Conservation (phyloP, 805 yeast species). For the Yamadazyma laniorum region DNA sequence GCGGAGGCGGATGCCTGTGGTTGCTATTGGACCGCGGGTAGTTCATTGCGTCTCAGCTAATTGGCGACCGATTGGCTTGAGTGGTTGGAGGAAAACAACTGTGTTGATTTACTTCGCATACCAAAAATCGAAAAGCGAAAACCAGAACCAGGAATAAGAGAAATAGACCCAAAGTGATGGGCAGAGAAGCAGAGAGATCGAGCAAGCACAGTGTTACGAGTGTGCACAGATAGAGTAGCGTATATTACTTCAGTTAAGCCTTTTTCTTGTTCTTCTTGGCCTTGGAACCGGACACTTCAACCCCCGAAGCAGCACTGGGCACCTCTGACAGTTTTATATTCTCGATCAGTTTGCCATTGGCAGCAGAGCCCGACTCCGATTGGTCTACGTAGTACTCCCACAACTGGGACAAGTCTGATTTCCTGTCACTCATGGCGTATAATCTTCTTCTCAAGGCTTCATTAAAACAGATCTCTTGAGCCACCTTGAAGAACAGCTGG, state of each 20-base stretch:
- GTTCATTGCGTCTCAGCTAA: background rate
- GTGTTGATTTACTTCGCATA: background rate
- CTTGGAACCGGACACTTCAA: constrained; percentile 2
- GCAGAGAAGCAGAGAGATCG: no score
- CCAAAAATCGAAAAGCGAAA: no score
- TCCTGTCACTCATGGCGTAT: constrained; percentile 41
- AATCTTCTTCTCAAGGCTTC: constrained; percentile 84
- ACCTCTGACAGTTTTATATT: background rate
- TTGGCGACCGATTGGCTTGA: no score
- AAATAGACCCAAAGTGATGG: no score
- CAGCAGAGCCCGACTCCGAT: constrained; percentile 1
- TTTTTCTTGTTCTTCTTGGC: constrained; percentile 1
- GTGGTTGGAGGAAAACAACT: background rate
- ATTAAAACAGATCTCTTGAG: constrained; percentile 89
- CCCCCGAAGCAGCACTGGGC: background rate
- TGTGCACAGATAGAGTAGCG: no score
- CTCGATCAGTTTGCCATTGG: background rate
- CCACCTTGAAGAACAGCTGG: constrained; percentile 66
- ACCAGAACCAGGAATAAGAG: background rate
- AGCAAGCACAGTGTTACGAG: no score
- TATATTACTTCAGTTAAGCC: no score
- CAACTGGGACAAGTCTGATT: constrained; percentile 28
- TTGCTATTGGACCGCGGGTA: constrained; percentile 5
- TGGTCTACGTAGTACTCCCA: constrained; percentile 27
- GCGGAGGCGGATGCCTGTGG: constrained; percentile 5